phyloP scores from a whole-genome alignment of 306 rosid genomes.

The Geum urbanum region DNA sequence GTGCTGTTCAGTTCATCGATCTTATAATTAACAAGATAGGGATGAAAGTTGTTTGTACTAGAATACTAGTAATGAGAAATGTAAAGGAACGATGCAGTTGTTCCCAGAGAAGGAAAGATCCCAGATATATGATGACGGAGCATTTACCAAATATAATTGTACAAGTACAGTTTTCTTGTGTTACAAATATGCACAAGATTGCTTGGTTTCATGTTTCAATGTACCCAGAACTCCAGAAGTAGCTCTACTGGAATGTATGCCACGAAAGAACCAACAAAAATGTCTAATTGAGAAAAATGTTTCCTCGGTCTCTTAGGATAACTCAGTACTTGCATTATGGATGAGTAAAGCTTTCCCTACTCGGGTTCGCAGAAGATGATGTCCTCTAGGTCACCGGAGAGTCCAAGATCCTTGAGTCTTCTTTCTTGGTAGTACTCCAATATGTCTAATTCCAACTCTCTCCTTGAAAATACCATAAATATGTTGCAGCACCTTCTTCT shows the following conservation, averaged over 20 bases:
- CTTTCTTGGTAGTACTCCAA: conserved; percentile 88
- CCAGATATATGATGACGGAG: neutral
- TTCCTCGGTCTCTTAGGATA: neutral
- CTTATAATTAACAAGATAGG: neutral
- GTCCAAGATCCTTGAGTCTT: conserved; percentile 94
- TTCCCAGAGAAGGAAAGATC: neutral
- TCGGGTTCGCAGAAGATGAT: conserved; percentile 61
- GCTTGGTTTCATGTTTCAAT: conserved; percentile 3
- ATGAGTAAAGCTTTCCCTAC: conserved; percentile 7
- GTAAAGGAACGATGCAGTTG: neutral
- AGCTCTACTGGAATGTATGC: neutral
- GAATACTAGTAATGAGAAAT: neutral
- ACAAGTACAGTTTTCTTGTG: neutral
- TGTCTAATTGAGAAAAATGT: neutral
- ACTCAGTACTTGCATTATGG: neutral
- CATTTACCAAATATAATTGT: neutral
- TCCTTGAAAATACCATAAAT: conserved; percentile 59
- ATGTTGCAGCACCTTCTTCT: conserved; percentile 74
- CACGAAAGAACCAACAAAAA: neutral
- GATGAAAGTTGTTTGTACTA: neutral
- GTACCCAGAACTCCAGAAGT: neutral
- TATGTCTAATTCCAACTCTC: conserved; percentile 52
- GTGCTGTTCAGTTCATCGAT: conserved; percentile 17
- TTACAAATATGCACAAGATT: neutral
- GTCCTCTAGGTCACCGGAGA: conserved; percentile 84